Conservation (phyloP, 1,139 yeast genomes). For the Protomyces pachydermus region DNA sequence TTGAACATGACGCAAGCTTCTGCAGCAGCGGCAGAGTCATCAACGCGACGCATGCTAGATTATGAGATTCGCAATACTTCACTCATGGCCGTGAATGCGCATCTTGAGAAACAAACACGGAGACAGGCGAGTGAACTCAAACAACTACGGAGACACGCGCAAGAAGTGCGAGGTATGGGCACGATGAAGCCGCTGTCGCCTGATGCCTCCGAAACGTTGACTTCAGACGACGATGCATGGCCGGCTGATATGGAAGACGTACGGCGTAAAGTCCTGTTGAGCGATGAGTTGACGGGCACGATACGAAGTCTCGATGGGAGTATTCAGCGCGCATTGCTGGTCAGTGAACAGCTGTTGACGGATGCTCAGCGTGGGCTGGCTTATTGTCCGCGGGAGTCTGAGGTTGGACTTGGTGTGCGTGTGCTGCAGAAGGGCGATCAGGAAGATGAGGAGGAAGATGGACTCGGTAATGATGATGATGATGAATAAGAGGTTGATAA, state of each 20-base stretch:
- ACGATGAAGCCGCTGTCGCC: conserved; percentile 1
- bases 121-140: conserved; percentile 31
- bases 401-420: conserved; percentile 15
- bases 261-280: neutral
- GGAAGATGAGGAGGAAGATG: neutral
- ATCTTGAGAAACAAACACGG: conserved; percentile 32
- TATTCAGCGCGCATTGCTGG: conserved; percentile 13
- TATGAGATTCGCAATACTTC: conserved; percentile 34
- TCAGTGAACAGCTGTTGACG: conserved; percentile 13
- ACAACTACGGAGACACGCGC: conserved; percentile 15
- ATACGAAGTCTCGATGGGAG: neutral
- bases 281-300: neutral
- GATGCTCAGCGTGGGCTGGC: conserved; percentile 10
- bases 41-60: conserved; percentile 30
- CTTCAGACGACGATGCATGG: neutral
- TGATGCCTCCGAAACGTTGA: neutral
- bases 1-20: neutral
- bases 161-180: neutral
- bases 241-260: neutral
- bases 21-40: neutral
- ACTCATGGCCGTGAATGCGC: conserved; percentile 32
- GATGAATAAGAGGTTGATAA: neutral
- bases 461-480: neutral
- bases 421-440: neutral
- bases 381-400: conserved; percentile 19